Base-by-base conservation (phyloP, 441 rosid genomes). In the Sinapis alba region DNA sequence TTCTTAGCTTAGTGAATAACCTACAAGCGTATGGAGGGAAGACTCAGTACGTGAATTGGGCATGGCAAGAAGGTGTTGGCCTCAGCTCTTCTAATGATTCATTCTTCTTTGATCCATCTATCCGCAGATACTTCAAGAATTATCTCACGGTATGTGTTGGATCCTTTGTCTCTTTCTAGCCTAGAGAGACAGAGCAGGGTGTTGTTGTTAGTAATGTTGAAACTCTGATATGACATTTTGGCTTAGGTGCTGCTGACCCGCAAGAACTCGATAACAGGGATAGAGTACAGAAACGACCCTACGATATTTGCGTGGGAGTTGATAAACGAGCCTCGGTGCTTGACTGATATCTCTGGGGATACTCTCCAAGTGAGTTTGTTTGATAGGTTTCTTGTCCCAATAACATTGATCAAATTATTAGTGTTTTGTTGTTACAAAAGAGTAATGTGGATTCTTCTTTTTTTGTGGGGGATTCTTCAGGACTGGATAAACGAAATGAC, bases 311-410 rank as follows among this genome's bases (percentile, higher is more conserved):
- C 84, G 2, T 93, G 99, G 99, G 98, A 95, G 83, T 77, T 95
- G 86, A 95, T 92, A 47, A 95, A 95, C 27, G 99, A 95, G 80
- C 99, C 99, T 15, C 96, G 97, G 34, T 91, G 98, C 89, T 79
- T 83, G 85, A 68, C 97, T 60, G 98, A 95, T 86, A 82, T 93
- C 65, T 91, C 98, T 2, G 99, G 99, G 13, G 86, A 92, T 73
- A 92, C 92, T 28, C 94, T 95, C 50, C 96, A 93, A 77, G 98
- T 95, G 82, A 85, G 97, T 83, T 45, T 3, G 56, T 50, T 50
- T 57, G 50, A 36, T 56, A 10, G 26, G 64, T 69, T 47, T 64
- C 51, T 67, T 71, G 28, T 51, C 21, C 21, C 30, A 16, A 3
- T 38, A 9, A 16, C 20, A 36, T 57, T 62, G 24, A 16, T 8